phyloP scores from a whole-genome alignment of 345 rosid genomes.

The Aquilaria yunnanensis region DNA sequence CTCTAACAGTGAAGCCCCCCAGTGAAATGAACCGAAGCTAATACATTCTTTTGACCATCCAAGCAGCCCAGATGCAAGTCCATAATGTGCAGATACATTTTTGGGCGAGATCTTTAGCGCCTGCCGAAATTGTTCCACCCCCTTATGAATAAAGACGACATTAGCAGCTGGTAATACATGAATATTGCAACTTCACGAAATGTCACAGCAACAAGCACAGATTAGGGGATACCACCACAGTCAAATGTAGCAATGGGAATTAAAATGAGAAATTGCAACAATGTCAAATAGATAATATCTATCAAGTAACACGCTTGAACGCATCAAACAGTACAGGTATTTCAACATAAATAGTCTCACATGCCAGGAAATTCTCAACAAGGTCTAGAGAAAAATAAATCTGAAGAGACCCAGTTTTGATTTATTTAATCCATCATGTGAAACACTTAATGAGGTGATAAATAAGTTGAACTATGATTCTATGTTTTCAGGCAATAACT shows the following conservation, averaged over 20 bases:
- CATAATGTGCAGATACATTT: slow-evolving; percentile 69
- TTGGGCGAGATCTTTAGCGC: slow-evolving; percentile 71
- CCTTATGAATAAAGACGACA: slow-evolving; percentile 40
- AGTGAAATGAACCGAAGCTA: slow-evolving; percentile 69
- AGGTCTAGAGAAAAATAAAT: background rate
- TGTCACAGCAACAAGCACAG: background rate
- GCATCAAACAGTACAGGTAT: background rate
- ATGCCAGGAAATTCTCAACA: background rate
- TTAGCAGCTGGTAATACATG: slow-evolving; percentile 1
- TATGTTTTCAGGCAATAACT: background rate
- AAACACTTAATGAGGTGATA: background rate
- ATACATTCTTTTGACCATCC: slow-evolving; percentile 82
- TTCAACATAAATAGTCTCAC: slow-evolving; percentile 1
- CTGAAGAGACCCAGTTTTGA: background rate
- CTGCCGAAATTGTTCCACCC: slow-evolving; percentile 72
- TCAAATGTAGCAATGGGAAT: background rate
- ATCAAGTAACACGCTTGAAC: background rate
- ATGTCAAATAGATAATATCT: too few relatives aligned
- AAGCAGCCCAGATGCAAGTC: slow-evolving; percentile 80
- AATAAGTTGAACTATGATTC: background rate
- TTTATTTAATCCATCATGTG: background rate
- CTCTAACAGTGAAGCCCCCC: slow-evolving; percentile 89
- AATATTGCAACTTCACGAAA: slow-evolving; percentile 6
- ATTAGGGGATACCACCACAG: background rate
- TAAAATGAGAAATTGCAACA: background rate